Conservation (phyloP, 305 asterid species). For the Withania somnifera region DNA sequence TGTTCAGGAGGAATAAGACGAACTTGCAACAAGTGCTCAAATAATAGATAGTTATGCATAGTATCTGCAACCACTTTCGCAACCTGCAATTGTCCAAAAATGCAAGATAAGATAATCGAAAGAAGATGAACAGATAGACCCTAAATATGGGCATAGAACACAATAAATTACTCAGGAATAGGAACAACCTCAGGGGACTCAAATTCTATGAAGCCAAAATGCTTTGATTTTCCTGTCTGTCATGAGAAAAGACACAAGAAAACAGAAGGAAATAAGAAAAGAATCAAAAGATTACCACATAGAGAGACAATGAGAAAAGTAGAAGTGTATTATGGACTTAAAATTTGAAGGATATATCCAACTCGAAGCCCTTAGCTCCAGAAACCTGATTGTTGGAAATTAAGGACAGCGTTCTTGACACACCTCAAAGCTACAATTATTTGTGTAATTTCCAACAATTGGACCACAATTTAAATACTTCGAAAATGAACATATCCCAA, state of each 20-base stretch:
- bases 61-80: slow-evolving; percentile 80
- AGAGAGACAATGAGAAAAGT: neutral
- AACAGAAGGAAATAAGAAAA: neutral
- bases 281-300: neutral
- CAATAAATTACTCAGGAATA: slow-evolving; percentile 1
- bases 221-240: slow-evolving; percentile 92
- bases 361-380: neutral
- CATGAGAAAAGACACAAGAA: neutral
- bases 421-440: neutral
- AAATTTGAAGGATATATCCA: neutral
- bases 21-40: slow-evolving; percentile 80
- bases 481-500: neutral
- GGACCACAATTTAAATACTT: neutral
- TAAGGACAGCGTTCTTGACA: neutral
- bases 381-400: neutral
- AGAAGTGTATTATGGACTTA: neutral
- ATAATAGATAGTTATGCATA: slow-evolving; percentile 82
- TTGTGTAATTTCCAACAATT: neutral
- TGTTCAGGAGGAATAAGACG: slow-evolving; percentile 54
- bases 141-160: neutral
- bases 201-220: slow-evolving; percentile 85
- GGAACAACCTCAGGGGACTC: slow-evolving; percentile 76
- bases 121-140: neutral
- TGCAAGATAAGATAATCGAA: neutral
- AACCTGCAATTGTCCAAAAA: slow-evolving; percentile 38